Conservation (phyloP, 148 eudicot species). For the Pouteria glomerata region DNA sequence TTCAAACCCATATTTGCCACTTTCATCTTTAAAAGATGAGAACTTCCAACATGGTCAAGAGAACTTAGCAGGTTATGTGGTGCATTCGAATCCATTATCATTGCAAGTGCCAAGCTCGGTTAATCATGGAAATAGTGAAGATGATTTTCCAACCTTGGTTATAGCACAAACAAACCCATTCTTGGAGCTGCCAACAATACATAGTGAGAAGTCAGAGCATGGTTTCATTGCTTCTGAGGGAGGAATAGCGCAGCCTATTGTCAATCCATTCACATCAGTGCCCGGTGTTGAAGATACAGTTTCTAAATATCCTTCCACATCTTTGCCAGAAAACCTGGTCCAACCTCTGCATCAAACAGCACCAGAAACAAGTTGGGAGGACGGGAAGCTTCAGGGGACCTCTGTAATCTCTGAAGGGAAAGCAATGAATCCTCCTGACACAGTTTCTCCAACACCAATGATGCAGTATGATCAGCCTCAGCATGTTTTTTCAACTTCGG, state of each 20-base stretch:
- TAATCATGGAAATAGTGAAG: slow-evolving; percentile 15
- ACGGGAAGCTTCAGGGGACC: slow-evolving; percentile 21
- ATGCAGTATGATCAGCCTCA: slow-evolving; percentile 28
- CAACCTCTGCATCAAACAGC: slow-evolving; percentile 12
- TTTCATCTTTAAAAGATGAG: slow-evolving; percentile 16
- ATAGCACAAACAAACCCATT: slow-evolving; percentile 11
- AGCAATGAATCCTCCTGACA: slow-evolving; percentile 20
- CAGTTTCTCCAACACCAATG: slow-evolving; percentile 17
- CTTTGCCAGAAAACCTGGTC: slow-evolving; percentile 10
- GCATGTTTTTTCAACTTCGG: slow-evolving; percentile 32
- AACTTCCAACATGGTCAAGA: slow-evolving; percentile 16
- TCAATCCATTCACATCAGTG: slow-evolving; percentile 12
- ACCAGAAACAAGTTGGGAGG: slow-evolving; percentile 16
- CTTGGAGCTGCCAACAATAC: slow-evolving; percentile 7
- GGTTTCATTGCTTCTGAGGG: slow-evolving; percentile 14
- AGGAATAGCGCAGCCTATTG: slow-evolving; percentile 15
- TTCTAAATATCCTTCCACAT: slow-evolving; percentile 12
- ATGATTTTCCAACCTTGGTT: slow-evolving; percentile 8
- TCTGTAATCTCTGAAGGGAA: slow-evolving; percentile 21
- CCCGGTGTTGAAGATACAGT: slow-evolving; percentile 16
- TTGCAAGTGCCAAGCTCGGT: slow-evolving; percentile 16
- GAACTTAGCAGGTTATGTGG: slow-evolving; percentile 12
- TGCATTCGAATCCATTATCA: slow-evolving; percentile 18
- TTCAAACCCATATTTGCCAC: slow-evolving; percentile 17
- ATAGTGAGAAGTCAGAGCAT: slow-evolving; percentile 12